Conservation (phyloP, 345 rosid species). For the Eutrema japonicum region DNA sequence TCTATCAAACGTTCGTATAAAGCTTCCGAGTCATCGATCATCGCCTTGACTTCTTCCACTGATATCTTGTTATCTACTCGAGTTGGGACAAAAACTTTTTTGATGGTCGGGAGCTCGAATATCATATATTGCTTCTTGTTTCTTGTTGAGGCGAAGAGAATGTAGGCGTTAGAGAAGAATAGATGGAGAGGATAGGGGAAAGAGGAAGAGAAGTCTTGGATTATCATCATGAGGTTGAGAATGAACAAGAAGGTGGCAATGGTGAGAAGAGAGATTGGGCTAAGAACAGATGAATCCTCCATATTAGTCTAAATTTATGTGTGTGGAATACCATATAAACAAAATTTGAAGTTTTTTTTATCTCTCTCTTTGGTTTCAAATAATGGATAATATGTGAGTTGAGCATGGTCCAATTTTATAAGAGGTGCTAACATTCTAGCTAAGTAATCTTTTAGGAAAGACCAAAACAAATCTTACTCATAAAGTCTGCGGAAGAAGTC, state of each 20-base stretch:
- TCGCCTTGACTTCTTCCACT: constrained; percentile 44
- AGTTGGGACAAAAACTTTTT: background rate
- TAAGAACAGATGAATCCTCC: constrained; percentile 45
- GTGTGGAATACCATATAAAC: constrained; percentile 41
- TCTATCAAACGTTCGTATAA: constrained; percentile 38
- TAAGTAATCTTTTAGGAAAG: constrained; percentile 23
- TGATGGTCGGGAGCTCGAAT: background rate
- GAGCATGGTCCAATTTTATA: constrained; percentile 34
- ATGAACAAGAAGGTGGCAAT: constrained; percentile 35
- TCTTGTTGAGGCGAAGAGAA: constrained; percentile 18
- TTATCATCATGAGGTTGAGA: constrained; percentile 36
- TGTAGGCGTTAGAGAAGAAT: constrained; percentile 25
- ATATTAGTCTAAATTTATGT: constrained; percentile 35
- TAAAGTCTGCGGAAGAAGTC: constrained; percentile 35
- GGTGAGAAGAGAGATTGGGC: constrained; percentile 41
- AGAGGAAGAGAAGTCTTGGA: constrained; percentile 41
- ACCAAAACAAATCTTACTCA: constrained; percentile 31
- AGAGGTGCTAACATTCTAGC: background rate
- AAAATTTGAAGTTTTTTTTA: background rate
- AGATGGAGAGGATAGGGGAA: constrained; percentile 34
- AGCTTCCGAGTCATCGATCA: constrained; percentile 46
- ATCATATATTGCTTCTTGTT: constrained; percentile 17
- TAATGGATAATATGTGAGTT: constrained; percentile 20
- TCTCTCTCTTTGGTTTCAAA: constrained; percentile 6
- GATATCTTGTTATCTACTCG: constrained; percentile 29